Conservation (phyloP, 371 early-diverging fungal species). For the Lichtheimia ramosa region DNA sequence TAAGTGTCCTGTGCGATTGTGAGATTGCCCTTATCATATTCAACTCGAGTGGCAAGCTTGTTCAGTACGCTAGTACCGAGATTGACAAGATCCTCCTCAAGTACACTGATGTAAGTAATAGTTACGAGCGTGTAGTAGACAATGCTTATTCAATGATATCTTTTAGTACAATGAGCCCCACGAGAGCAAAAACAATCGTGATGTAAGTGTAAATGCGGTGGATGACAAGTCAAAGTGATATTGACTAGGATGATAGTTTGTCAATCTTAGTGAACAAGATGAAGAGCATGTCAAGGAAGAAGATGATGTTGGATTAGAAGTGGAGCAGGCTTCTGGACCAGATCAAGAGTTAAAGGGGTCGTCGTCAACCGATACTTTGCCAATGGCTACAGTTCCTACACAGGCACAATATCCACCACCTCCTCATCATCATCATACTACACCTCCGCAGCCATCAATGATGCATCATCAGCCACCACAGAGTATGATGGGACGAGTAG, state of each 20-base stretch:
- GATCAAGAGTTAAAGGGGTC: slow-evolving; percentile 8
- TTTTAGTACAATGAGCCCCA: slow-evolving; percentile 63
- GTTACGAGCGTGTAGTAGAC: neutral
- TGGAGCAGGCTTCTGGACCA: slow-evolving; percentile 8
- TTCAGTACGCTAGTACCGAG: slow-evolving; percentile 89
- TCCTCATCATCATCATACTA: slow-evolving; percentile 4
- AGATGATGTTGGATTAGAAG: slow-evolving; percentile 2
- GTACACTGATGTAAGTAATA: slow-evolving; percentile 77
- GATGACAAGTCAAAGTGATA: neutral
- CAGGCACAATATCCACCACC: slow-evolving; percentile 1
- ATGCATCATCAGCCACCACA: slow-evolving; percentile 3
- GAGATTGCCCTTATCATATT: slow-evolving; percentile 96
- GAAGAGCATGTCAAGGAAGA: slow-evolving; percentile 13
- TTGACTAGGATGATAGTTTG: slow-evolving; percentile 19
- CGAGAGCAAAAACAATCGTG: slow-evolving; percentile 63
- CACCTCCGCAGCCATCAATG: slow-evolving; percentile 12
- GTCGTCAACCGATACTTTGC: slow-evolving; percentile 8
- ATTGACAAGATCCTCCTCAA: slow-evolving; percentile 89
- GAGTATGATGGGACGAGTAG: no score
- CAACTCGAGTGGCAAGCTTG: slow-evolving; percentile 86
- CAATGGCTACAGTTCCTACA: neutral
- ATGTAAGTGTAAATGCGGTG: slow-evolving; percentile 36
- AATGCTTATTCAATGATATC: neutral
- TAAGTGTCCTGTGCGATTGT: slow-evolving; percentile 95
- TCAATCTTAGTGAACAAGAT: slow-evolving; percentile 13